Evolutionary conservation across 768 basidiomycete species (phyloP), one percentile per base, ranked within the genome.

Genomic region (Cystobasidium onofrii): DNA sequence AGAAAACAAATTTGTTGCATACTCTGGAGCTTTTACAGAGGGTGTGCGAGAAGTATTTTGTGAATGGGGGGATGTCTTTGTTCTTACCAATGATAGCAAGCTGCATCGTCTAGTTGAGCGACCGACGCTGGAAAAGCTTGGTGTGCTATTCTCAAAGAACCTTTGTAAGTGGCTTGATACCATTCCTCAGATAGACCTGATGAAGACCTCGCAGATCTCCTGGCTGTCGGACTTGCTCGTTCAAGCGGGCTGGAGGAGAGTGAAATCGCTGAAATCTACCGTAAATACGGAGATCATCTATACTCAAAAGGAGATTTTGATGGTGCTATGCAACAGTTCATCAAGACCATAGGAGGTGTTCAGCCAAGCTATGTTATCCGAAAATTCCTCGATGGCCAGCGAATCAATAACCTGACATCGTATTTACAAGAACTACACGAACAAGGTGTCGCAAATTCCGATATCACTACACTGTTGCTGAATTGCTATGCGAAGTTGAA

Each of bases 401-500:
- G 94, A 1, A 96, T 97, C 70, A 90, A 93, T 76, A 92, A 94
- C 80, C 88, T 99, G 65, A 93, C 91, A 34, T 90, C 90, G 0
- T 99, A 97, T 81, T 85, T 99, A 0, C 94, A 98, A 85, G 94
- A 95, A 80, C 84, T 99, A 0, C 96, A 99, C 79, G 85, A 90
- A 0, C 84, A 88, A 0, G 89, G 90, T 0, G 87, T 95, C 6
- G 95, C 96, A 33, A 98, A 95, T 78, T 87, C 92, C 0, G 94
- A 98, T 78, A 95, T 97, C 79, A 99, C 96, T 0, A 98, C 96
- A 0, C 87, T 99, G 9, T 86, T 99, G 1, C 86, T 99, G 29
- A 98, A 98, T 80, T 93, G 94, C 6, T 98, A 96, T 81, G 96
- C 96, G 64, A 98, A 98, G 80, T 88, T 96, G 25, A 91, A 92